Evolutionary conservation across 2,329 filamentous ascomycete genomes (phyloP).

Genomic region (Cladosporium colombiae): DNA sequence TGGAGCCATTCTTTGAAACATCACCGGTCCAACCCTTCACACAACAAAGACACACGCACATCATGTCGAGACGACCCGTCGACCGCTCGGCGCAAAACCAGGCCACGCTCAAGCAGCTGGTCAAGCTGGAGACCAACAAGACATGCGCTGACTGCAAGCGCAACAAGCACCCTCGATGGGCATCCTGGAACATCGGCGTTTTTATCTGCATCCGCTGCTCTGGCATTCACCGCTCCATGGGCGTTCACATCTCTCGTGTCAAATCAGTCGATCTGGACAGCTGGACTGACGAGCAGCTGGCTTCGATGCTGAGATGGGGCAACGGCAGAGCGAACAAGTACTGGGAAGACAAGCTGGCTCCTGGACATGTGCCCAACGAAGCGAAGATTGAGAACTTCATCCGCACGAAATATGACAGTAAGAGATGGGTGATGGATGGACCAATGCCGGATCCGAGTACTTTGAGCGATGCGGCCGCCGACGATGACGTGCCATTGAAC

Average conservation of each 20-base stretch:
- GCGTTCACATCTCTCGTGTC: conserved; percentile 95
- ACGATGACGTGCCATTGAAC: conserved; percentile 75
- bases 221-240: conserved; percentile 97
- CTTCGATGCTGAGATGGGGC: conserved; percentile 92
- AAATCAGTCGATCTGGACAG: conserved; percentile 97
- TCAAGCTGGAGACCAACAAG: conserved; percentile 96
- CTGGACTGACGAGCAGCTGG: conserved; percentile 97
- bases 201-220: conserved; percentile 97
- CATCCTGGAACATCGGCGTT: conserved; percentile 96
- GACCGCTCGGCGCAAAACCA: conserved; percentile 92
- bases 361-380: conserved; percentile 90
- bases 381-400: conserved; percentile 99
- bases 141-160: conserved; percentile 97
- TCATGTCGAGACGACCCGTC: conserved; percentile 80
- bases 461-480: conserved; percentile 69
- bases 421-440: conserved; percentile 99
- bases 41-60: neutral
- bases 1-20: neutral
- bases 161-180: conserved; percentile 99
- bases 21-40: neutral
- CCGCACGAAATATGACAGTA: conserved; percentile 96
- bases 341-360: conserved; percentile 92
- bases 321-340: conserved; percentile 97
- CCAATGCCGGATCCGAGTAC: conserved; percentile 89
- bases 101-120: conserved; percentile 86